These are phyloP conservation scores for Vigna trinervia DNA, from an alignment of 306 rosid genomes.

Conservation along the genomic window DNA sequence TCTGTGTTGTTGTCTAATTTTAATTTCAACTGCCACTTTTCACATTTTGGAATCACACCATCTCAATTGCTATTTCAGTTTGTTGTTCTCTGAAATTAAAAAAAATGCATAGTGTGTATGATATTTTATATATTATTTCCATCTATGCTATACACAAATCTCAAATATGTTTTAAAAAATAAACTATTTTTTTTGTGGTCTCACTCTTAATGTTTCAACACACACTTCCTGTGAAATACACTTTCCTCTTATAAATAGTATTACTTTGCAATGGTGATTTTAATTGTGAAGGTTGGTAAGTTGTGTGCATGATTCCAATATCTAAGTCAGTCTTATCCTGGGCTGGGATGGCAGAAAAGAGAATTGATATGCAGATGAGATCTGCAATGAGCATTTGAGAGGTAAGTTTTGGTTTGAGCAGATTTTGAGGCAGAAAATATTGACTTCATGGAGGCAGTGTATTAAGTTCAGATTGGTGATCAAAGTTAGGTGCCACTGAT, in stretches of 20 bases:
- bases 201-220: not conserved
- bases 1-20: not conserved
- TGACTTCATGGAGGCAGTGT: not conserved
- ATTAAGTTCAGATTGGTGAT: not conserved
- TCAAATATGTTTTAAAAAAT: not conserved
- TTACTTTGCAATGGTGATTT: not conserved
- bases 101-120: not conserved
- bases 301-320: not conserved
- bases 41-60: slow-evolving; percentile 13
- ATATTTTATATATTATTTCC: not conserved
- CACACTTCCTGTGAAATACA: not conserved
- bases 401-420: not conserved
- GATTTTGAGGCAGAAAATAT: slow-evolving; percentile 5
- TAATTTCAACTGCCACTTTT: not conserved
- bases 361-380: not conserved
- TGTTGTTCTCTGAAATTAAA: not conserved
- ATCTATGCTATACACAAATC: not conserved
- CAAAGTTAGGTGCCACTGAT: not conserved
- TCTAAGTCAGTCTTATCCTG: not conserved
- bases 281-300: not conserved
- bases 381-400: not conserved
- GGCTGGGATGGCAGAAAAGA: not conserved
- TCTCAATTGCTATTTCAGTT: not conserved
- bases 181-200: not conserved
- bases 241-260: not conserved